phyloP scores from a whole-genome alignment of 495 filamentous ascomycete species.

The Xylaria curta region DNA sequence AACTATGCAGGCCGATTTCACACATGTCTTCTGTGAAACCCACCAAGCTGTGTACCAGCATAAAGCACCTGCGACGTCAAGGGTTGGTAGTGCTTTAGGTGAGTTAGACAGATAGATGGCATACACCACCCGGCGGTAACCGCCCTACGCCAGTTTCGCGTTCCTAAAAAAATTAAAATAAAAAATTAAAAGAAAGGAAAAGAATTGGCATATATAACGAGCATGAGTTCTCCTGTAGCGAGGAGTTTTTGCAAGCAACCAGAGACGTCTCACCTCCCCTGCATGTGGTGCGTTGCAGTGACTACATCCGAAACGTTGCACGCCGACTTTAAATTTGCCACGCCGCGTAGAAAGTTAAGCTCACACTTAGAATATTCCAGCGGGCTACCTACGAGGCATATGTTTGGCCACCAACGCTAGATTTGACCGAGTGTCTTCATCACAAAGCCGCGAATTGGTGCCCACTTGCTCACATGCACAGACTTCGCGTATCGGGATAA shows the following conservation, averaged over 20 bases:
- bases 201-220: background rate
- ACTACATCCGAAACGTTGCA: background rate
- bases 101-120: background rate
- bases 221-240: background rate
- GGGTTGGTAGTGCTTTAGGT: background rate
- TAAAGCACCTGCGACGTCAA: conserved; percentile 5
- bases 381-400: background rate
- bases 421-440: background rate
- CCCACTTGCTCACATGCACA: background rate
- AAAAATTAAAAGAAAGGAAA: background rate
- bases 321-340: background rate
- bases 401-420: background rate
- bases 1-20: conserved; percentile 10
- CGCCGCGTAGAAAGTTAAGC: background rate
- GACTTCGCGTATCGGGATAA: background rate
- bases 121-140: background rate
- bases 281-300: conserved; percentile 1
- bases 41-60: conserved; percentile 1
- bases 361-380: background rate
- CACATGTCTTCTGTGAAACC: background rate
- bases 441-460: background rate
- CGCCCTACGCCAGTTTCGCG: background rate
- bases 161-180: no score
- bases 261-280: background rate
- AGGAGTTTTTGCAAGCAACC: background rate